Percentiles rank a stretch among this genome's conserved stretches.
Conservation (phyloP, 192 early-diverging fungal species). For the Borealophlyctis nickersoniae region DNA sequence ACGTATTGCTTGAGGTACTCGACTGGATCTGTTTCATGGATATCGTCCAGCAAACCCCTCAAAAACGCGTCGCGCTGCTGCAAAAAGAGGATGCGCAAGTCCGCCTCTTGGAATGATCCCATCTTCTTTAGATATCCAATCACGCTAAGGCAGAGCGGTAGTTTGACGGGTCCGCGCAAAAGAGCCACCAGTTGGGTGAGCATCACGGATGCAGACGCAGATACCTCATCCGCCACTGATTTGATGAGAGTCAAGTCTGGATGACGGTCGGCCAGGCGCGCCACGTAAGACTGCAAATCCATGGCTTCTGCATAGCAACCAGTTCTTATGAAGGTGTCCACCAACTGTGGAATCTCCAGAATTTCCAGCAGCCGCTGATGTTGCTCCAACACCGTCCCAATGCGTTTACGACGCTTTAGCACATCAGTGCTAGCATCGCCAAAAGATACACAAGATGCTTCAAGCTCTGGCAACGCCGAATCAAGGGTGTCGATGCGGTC, state of each 20-base stretch:
- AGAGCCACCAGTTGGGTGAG: slow-evolving; percentile 65
- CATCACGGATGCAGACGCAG: slow-evolving; percentile 51
- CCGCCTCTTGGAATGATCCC: slow-evolving; percentile 67
- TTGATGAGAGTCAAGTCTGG: slow-evolving; percentile 54
- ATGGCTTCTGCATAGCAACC: slow-evolving; percentile 83
- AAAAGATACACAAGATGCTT: slow-evolving; percentile 46
- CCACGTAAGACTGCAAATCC: slow-evolving; percentile 69
- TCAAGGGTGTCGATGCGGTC: slow-evolving; percentile 45
- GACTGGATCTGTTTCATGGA: slow-evolving; percentile 43
- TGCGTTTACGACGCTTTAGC: slow-evolving; percentile 10
- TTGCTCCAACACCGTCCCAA: slow-evolving; percentile 17
- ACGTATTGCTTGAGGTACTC: slow-evolving; percentile 72
- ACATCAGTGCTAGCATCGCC: slow-evolving; percentile 10
- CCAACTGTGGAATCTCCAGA: slow-evolving; percentile 69
- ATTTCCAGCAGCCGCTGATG: slow-evolving; percentile 59
- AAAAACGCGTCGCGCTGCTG: slow-evolving; percentile 66
- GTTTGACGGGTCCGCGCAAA: slow-evolving; percentile 67
- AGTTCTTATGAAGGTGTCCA: slow-evolving; percentile 77
- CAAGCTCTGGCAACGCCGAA: slow-evolving; percentile 45
- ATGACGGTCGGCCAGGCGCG: slow-evolving; percentile 53
- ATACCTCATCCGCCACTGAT: slow-evolving; percentile 61
- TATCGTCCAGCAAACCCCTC: slow-evolving; percentile 45
- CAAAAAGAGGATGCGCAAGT: slow-evolving; percentile 71
- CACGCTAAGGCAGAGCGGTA: slow-evolving; percentile 71
- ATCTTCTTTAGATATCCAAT: slow-evolving; percentile 75